These are phyloP conservation scores for Polytolypa hystricis DNA, from an alignment of 2,329 filamentous ascomycete species.

Conservation along the genomic window DNA sequence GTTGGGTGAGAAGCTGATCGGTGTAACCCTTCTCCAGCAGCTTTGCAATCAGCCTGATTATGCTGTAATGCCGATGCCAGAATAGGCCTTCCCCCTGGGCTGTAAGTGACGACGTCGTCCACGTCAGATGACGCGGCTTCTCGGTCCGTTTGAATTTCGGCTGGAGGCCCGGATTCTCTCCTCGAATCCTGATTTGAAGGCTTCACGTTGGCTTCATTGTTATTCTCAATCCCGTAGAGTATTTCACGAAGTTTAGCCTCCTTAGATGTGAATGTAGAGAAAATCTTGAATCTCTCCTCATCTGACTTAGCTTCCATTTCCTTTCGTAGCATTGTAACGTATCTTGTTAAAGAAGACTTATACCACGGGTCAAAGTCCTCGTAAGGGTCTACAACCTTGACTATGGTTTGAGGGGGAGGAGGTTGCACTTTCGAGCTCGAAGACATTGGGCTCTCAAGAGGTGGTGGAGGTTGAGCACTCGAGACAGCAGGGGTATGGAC, in stretches of 20 bases:
- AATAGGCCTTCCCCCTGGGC: conserved; percentile 43
- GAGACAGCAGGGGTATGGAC: conserved; percentile 4
- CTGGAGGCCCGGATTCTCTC: conserved; percentile 3
- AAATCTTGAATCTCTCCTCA: conserved; percentile 43
- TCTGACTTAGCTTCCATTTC: conserved; percentile 39
- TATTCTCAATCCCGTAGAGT: conserved; percentile 38
- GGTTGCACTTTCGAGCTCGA: conserved; percentile 5
- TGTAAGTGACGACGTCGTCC: conserved; percentile 33
- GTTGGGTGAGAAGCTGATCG: conserved; percentile 20
- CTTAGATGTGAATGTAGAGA: conserved; percentile 39
- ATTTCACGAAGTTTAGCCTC: conserved; percentile 38
- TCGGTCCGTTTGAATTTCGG: conserved; percentile 1
- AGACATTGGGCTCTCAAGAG: conserved; percentile 3
- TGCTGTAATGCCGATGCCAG: conserved; percentile 18
- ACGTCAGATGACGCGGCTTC: conserved; percentile 3
- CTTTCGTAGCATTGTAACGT: conserved; percentile 43
- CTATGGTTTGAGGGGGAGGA: conserved; percentile 7
- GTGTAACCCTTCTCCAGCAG: conserved; percentile 10
- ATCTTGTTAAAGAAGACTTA: conserved; percentile 44
- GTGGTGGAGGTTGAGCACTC: conserved; percentile 2
- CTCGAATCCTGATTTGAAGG: conserved; percentile 1
- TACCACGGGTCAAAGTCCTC: conserved; percentile 48
- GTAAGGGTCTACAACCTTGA: conserved; percentile 34
- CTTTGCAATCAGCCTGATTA: conserved; percentile 10
- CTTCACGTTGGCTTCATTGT: conserved; percentile 14